Evolutionary conservation across 768 basidiomycete species (phyloP).

Genomic region (Calocybe indica): DNA sequence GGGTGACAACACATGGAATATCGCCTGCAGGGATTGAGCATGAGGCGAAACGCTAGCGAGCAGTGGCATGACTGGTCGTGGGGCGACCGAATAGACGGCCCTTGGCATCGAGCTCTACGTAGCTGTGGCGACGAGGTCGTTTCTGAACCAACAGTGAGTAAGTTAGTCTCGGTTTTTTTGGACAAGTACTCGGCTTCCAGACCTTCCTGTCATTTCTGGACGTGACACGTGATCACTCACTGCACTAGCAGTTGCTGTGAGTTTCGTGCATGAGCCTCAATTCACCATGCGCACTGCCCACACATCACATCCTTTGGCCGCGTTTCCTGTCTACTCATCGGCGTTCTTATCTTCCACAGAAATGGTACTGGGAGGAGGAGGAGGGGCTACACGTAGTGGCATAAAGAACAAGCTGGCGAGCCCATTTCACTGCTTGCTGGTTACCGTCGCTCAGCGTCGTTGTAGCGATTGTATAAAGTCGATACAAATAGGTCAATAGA

Average conservation of each 20-base stretch:
- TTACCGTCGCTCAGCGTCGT: constrained; percentile 2
- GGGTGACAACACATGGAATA: neutral
- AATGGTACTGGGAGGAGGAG: constrained; percentile 85
- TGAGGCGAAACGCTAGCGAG: neutral
- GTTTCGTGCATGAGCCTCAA: constrained; percentile 4
- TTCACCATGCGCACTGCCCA: constrained; percentile 73
- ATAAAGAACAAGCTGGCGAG: constrained; percentile 92
- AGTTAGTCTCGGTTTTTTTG: neutral
- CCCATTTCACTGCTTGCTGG: constrained; percentile 5
- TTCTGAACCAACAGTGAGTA: constrained; percentile 4
- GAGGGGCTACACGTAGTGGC: constrained; percentile 79
- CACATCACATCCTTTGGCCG: constrained; percentile 64
- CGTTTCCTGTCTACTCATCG: constrained; percentile 87
- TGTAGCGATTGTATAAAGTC: constrained; percentile 66
- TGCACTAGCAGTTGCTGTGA: constrained; percentile 8
- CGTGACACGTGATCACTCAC: too few species aligned
- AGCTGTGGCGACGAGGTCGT: neutral
- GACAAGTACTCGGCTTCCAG: neutral
- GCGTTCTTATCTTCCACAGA: constrained; percentile 69
- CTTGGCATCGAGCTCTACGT: neutral
- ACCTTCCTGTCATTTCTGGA: neutral
- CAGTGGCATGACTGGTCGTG: neutral
- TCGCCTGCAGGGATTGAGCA: constrained; percentile 2
- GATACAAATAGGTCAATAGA: constrained; percentile 45
- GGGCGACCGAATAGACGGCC: neutral